These are phyloP conservation scores for Dothideomycetidae sp. DNA, from an alignment of 2,329 filamentous ascomycete species.

Conservation along the genomic window DNA sequence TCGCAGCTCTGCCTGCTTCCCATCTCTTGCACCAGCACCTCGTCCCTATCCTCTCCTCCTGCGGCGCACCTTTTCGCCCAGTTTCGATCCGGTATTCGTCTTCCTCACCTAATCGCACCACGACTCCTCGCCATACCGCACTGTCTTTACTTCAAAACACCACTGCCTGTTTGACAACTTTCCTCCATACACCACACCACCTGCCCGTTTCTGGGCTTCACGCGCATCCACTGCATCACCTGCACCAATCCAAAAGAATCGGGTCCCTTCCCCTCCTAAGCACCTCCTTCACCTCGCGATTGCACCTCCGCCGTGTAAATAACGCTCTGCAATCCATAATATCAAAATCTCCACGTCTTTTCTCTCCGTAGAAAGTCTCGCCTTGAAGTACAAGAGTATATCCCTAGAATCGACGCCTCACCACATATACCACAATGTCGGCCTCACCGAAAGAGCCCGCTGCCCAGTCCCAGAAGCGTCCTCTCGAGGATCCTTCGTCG, in stretches of 20 bases:
- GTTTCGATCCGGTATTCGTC: too few species aligned
- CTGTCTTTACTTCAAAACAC: not conserved
- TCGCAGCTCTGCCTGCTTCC: too few species aligned
- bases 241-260: not conserved
- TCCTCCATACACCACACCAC: conserved; percentile 8
- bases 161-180: conserved; percentile 9
- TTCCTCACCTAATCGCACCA: too few species aligned
- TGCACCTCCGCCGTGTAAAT: conserved; percentile 10
- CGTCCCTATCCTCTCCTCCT: not conserved
- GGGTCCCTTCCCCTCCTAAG: conserved; percentile 9
- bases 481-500: conserved; percentile 91
- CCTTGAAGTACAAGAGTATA: not conserved
- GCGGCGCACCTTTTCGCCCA: not conserved
- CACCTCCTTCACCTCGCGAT: conserved; percentile 7
- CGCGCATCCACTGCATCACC: conserved; percentile 3
- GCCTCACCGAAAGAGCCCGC: conserved; percentile 11
- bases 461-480: conserved; percentile 57
- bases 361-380: conserved; percentile 7
- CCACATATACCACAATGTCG: conserved; percentile 10
- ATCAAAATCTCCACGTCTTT: not conserved
- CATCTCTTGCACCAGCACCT: too few species aligned
- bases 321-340: conserved; percentile 4
- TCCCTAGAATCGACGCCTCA: too few species aligned
- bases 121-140: not conserved
- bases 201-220: conserved; percentile 10